Evolutionary conservation across 1,284 basidiomycete genomes (phyloP).

Genomic region (Microbotryum lychnidis-dioicae): DNA sequence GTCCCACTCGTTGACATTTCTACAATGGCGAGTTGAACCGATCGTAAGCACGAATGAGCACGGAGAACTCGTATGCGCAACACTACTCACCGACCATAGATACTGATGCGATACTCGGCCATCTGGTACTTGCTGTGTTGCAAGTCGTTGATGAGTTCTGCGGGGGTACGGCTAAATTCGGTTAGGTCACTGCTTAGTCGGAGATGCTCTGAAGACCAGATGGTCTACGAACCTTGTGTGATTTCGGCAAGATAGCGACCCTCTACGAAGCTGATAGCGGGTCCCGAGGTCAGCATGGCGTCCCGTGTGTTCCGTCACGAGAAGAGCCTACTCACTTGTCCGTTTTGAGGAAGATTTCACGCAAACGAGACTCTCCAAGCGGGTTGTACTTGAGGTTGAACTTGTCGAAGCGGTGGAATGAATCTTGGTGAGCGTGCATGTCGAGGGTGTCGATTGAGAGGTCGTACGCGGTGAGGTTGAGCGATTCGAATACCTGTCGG

Average conservation of each 20-base stretch:
- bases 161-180: constrained; percentile 6
- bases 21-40: constrained; percentile 9
- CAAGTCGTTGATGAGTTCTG: constrained; percentile 91
- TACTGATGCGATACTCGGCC: constrained; percentile 86
- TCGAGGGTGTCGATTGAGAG: constrained; percentile 97
- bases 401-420: constrained; percentile 95
- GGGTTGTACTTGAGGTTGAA: constrained; percentile 78
- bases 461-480: constrained; percentile 93
- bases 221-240: constrained; percentile 58
- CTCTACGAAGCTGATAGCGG: constrained; percentile 52
- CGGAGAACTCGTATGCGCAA: background rate
- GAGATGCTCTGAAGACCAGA: background rate
- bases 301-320: constrained; percentile 16
- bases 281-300: background rate
- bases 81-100: constrained; percentile 63
- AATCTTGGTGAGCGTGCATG: constrained; percentile 97
- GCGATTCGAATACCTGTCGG: constrained; percentile 86
- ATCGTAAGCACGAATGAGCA: background rate
- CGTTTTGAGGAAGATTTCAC: constrained; percentile 98
- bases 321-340: constrained; percentile 55
- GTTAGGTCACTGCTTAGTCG: background rate
- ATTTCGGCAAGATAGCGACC: constrained; percentile 92
- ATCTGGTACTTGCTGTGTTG: constrained; percentile 96
- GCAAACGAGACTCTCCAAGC: constrained; percentile 84
- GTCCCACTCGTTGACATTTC: constrained; percentile 77